phyloP scores from a whole-genome alignment of 805 yeast species.

The Metschnikowia peoriensis region DNA sequence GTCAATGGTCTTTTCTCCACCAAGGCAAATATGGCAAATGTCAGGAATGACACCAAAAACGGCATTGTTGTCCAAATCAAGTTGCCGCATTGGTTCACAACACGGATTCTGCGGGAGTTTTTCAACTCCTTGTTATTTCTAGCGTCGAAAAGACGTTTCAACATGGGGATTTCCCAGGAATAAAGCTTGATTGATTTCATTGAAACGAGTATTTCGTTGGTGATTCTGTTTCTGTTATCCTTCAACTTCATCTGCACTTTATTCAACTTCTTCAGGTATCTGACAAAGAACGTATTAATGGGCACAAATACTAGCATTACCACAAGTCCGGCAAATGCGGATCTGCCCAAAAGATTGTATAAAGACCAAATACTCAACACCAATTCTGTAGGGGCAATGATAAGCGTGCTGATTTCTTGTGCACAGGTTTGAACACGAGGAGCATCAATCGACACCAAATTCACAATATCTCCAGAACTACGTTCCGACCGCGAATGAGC shows the following conservation, averaged over 20 bases:
- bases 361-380: slow-evolving; percentile 21
- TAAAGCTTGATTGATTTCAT: slow-evolving; percentile 28
- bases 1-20: slow-evolving; percentile 50
- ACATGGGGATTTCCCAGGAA: slow-evolving; percentile 29
- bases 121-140: slow-evolving; percentile 23
- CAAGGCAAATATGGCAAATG: slow-evolving; percentile 54
- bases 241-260: slow-evolving; percentile 18
- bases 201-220: slow-evolving; percentile 23
- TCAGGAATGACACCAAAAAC: slow-evolving; percentile 58
- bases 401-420: slow-evolving; percentile 17
- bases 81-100: slow-evolving; percentile 39
- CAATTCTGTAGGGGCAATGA: slow-evolving; percentile 18
- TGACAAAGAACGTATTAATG: slow-evolving; percentile 18
- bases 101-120: slow-evolving; percentile 19
- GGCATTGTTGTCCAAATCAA: slow-evolving; percentile 68
- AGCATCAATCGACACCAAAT: slow-evolving; percentile 25
- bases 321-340: slow-evolving; percentile 22
- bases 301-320: slow-evolving; percentile 21
- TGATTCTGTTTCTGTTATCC: slow-evolving; percentile 22
- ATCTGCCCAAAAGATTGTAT: slow-evolving; percentile 23
- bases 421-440: slow-evolving; percentile 22
- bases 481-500: slow-evolving; percentile 16
- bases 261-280: slow-evolving; percentile 14
- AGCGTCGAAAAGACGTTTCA: slow-evolving; percentile 18
- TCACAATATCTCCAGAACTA: slow-evolving; percentile 25